Conservation (phyloP, 306 rosid species). For the Pyrus betulifolia region DNA sequence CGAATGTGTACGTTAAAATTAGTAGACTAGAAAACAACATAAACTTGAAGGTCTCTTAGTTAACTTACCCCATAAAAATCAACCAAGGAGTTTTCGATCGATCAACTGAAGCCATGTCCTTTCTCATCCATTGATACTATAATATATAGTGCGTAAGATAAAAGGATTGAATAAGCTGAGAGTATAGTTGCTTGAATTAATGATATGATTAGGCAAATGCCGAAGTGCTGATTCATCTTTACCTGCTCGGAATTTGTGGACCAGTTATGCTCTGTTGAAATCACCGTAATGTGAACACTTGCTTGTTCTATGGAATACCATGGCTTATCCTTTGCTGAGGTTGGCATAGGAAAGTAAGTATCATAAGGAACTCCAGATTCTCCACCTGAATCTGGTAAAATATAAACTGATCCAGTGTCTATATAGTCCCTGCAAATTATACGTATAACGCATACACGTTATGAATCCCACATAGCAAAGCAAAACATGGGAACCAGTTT, state of each 20-base stretch:
- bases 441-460: neutral
- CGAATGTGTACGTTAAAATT: too few species aligned
- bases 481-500: too few species aligned
- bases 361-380: conserved; percentile 91
- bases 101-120: conserved; percentile 75
- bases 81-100: conserved; percentile 79
- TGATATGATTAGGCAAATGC: neutral
- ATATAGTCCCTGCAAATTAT: conserved; percentile 47
- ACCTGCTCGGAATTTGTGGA: conserved; percentile 61
- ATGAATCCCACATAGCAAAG: too few species aligned
- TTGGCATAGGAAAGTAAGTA: conserved; percentile 83
- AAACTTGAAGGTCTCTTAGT: too few species aligned
- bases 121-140: conserved; percentile 72
- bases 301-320: conserved; percentile 87
- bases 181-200: neutral
- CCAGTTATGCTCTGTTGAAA: conserved; percentile 86
- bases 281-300: conserved; percentile 68
- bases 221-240: neutral
- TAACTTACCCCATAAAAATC: conserved; percentile 61
- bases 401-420: conserved; percentile 50
- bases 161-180: neutral
- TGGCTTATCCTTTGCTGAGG: conserved; percentile 62
- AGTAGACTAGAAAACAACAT: too few species aligned
- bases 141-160: neutral
- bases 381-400: conserved; percentile 80